Evolutionary conservation across 1,139 yeast genomes (phyloP), one percentile per base, ranked within the genome.

Genomic region (Magnusiomyces sp.): DNA sequence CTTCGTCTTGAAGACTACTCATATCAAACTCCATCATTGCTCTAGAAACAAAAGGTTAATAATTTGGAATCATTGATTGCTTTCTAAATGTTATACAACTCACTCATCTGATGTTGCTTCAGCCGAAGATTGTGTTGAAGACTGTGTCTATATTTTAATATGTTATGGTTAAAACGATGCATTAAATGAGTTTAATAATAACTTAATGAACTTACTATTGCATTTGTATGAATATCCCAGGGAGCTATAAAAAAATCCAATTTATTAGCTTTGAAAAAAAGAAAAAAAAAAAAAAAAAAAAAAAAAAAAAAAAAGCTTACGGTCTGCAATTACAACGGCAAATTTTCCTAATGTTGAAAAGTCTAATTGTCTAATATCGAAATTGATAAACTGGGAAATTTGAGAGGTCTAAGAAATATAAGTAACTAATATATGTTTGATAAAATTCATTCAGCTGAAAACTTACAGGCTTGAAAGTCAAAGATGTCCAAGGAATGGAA

Each of bases 291-390:
- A 16, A 34, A 34, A 34, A 34, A 34, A 14, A 34, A 34, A 31
- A 43, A 11, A 32, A 32, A n/a, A 19, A 33, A 14, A 16, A 39
- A n/a, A 14, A 32, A 7, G 38, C 42, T 17, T 39, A 59, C 62
- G 96, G 65, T 90, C 97, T 0, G 95, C 90, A 51, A 90, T 77
- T 17, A 90, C 81, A 9, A 83, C 95, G 11, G 94, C 85, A 68
- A 86, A 90, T 65, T 87, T 81, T 1, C 97, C 97, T 50, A 90
- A 69, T 6, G 79, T 67, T 40, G 63, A 68, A 58, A 90, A 80
- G 54, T 90, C 88, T 47, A 89, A 71, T 48, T 75, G 72, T 42
- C 89, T 72, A 29, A 90, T 80, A 65, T 90, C 95, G 63, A 95
- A 86, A 52, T 79, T 78, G 51, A 90, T 85, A 94, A 95, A 86